These are phyloP conservation scores for Aspergillus ostianus DNA, from an alignment of 495 filamentous ascomycete species.

Conservation along the genomic window DNA sequence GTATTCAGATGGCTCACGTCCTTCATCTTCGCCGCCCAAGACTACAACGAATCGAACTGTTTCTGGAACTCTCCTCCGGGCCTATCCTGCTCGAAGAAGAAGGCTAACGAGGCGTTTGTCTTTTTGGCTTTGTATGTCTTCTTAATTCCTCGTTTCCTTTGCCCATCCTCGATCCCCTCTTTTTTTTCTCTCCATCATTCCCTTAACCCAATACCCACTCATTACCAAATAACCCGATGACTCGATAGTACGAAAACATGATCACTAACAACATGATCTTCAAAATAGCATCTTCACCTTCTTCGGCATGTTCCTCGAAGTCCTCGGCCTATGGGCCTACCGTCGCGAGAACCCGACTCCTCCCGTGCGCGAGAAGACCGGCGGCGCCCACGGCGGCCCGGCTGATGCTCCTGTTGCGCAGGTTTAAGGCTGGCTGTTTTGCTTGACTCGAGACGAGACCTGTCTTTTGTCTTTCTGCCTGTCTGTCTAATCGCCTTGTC, in stretches of 20 bases:
- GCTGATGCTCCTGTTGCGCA: constrained; percentile 20
- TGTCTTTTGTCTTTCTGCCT: background rate
- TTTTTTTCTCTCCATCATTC: constrained; percentile 1
- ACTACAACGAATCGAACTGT: constrained; percentile 47
- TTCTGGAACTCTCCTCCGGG: constrained; percentile 31
- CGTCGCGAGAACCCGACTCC: constrained; percentile 23
- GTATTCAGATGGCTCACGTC: constrained; percentile 53
- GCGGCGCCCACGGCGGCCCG: constrained; percentile 31
- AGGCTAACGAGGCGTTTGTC: constrained; percentile 57
- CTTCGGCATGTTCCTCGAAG: constrained; percentile 54
- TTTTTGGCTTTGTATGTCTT: constrained; percentile 58
- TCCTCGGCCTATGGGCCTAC: constrained; percentile 49
- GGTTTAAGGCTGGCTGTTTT: constrained; percentile 1
- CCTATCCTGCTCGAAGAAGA: constrained; percentile 32
- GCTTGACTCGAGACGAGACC: no score
- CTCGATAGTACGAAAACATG: no score
- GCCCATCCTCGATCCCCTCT: background rate
- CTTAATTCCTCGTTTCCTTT: no score
- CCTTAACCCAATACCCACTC: background rate
- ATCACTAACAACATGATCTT: no score
- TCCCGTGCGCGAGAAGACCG: constrained; percentile 26
- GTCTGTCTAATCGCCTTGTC: background rate
- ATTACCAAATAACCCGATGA: no score
- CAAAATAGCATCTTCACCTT: constrained; percentile 39
- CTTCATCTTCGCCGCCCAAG: constrained; percentile 58